Conservation (phyloP, 371 early-diverging fungal genomes). For the Mucor velutinosus region DNA sequence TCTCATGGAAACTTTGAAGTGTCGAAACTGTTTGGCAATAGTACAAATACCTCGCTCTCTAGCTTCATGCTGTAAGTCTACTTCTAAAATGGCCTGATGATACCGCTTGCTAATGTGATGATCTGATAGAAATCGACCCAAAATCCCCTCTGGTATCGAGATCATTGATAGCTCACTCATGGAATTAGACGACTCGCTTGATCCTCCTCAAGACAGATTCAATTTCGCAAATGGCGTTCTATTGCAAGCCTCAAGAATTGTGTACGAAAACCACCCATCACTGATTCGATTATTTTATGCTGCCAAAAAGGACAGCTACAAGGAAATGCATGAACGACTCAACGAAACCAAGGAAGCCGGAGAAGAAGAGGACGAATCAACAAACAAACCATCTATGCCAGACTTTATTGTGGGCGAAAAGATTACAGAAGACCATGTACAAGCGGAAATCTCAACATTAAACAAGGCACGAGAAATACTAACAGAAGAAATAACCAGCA, state of each 20-base stretch:
- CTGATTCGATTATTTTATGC: slow-evolving; percentile 38
- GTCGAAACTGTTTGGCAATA: slow-evolving; percentile 34
- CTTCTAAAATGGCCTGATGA: not conserved
- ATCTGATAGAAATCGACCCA: slow-evolving; percentile 23
- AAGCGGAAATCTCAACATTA: slow-evolving; percentile 39
- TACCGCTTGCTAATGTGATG: not conserved
- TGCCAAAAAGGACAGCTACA: slow-evolving; percentile 39
- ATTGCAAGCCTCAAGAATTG: slow-evolving; percentile 39
- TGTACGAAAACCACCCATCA: slow-evolving; percentile 29
- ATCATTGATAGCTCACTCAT: slow-evolving; percentile 31
- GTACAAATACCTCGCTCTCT: slow-evolving; percentile 14
- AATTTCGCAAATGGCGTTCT: slow-evolving; percentile 44
- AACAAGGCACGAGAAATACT: slow-evolving; percentile 20
- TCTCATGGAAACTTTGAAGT: slow-evolving; percentile 41
- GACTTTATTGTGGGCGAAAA: slow-evolving; percentile 24
- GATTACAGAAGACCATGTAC: slow-evolving; percentile 38
- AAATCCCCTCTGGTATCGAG: slow-evolving; percentile 27
- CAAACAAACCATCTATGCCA: slow-evolving; percentile 6
- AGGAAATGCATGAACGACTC: slow-evolving; percentile 20
- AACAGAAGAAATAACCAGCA: not conserved
- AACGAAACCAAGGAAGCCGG: slow-evolving; percentile 7
- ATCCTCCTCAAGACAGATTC: slow-evolving; percentile 28
- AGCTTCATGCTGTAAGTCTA: slow-evolving; percentile 37
- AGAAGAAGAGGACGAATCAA: slow-evolving; percentile 5
- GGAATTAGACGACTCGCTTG: slow-evolving; percentile 29